Conservation (phyloP, 768 basidiomycete species). For the Multifurca ochricompacta region DNA sequence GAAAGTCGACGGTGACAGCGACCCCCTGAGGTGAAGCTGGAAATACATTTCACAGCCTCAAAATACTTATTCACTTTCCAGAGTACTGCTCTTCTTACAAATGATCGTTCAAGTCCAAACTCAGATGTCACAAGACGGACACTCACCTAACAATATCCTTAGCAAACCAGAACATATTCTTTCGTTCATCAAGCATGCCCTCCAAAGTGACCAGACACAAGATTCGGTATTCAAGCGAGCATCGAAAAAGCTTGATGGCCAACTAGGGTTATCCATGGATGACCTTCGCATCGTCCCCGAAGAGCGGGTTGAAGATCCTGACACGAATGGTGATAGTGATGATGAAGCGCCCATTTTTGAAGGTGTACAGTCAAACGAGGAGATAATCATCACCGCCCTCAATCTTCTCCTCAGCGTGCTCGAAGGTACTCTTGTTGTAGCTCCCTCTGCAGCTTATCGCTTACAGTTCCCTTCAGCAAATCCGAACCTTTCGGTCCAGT, state of each 20-base stretch:
- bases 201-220: conserved; percentile 35
- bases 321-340: conserved; percentile 31
- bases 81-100: conserved; percentile 68
- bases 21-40: conserved; percentile 44
- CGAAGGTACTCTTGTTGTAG: conserved; percentile 51
- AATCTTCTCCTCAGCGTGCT: conserved; percentile 77
- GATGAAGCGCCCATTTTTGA: conserved; percentile 47
- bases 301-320: conserved; percentile 28
- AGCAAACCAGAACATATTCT: conserved; percentile 65
- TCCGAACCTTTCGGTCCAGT: conserved; percentile 50
- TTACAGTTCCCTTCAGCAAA: conserved; percentile 32
- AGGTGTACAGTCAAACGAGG: conserved; percentile 38
- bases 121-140: conserved; percentile 44
- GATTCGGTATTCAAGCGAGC: conserved; percentile 4
- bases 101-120: conserved; percentile 77
- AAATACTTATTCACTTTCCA: conserved; percentile 24
- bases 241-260: neutral
- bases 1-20: conserved; percentile 32
- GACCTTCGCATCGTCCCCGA: conserved; percentile 33
- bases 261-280: conserved; percentile 26
- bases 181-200: conserved; percentile 73
- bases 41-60: neutral
- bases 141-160: conserved; percentile 49
- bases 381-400: conserved; percentile 70
- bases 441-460: neutral